Evolutionary conservation across 2,329 filamentous ascomycete genomes (phyloP).

Genomic region (Clonostachys solani): DNA sequence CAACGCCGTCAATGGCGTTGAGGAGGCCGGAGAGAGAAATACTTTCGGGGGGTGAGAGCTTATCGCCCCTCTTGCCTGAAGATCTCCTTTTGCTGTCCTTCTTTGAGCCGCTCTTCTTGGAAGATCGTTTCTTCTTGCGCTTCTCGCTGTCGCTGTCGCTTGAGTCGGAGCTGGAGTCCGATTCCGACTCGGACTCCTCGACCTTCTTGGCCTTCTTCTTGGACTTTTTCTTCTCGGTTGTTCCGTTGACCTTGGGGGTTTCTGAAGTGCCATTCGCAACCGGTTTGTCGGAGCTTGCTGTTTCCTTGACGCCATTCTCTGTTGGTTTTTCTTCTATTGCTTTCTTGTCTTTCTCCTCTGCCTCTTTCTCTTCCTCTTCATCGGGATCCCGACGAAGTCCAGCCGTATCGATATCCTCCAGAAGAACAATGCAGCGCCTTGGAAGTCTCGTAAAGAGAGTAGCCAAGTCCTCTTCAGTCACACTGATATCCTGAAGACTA

Average conservation of each 20-base stretch:
- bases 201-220: slow-evolving; percentile 10
- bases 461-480: slow-evolving; percentile 59
- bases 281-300: neutral
- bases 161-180: slow-evolving; percentile 10
- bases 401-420: slow-evolving; percentile 68
- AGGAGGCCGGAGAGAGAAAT: slow-evolving; percentile 76
- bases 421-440: slow-evolving; percentile 57
- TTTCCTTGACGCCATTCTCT: slow-evolving; percentile 2
- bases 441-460: slow-evolving; percentile 57
- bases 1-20: slow-evolving; percentile 81
- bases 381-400: slow-evolving; percentile 43
- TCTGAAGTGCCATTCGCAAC: neutral
- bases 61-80: slow-evolving; percentile 13
- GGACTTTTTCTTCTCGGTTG: slow-evolving; percentile 25
- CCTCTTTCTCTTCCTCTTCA: slow-evolving; percentile 14
- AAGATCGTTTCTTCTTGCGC: slow-evolving; percentile 7
- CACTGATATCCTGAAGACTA: slow-evolving; percentile 45
- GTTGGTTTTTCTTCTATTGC: slow-evolving; percentile 5
- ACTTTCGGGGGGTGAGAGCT: slow-evolving; percentile 19
- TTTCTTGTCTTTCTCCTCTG: slow-evolving; percentile 9
- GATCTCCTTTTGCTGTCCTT: slow-evolving; percentile 5
- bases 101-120: slow-evolving; percentile 6
- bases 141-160: slow-evolving; percentile 15
- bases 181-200: slow-evolving; percentile 10
- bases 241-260: slow-evolving; percentile 23